phyloP scores from a whole-genome alignment of 2,329 filamentous ascomycete genomes.

The Apiospora kogelbergensis region DNA sequence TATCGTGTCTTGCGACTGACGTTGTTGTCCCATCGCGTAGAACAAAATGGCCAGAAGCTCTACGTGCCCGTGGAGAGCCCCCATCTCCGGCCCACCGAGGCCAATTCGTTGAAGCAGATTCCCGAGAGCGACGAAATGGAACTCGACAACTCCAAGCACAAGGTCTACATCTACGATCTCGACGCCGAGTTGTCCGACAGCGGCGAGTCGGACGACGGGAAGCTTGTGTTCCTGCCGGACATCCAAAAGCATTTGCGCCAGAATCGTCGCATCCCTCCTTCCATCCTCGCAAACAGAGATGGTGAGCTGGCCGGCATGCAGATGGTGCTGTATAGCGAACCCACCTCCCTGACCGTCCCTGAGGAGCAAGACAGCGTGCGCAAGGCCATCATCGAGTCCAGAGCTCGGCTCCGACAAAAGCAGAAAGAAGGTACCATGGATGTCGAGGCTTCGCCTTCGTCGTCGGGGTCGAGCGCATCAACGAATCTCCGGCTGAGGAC shows the following conservation, averaged over 20 bases:
- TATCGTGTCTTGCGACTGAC: neutral
- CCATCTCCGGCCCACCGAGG: conserved; percentile 22
- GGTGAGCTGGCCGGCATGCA: conserved; percentile 62
- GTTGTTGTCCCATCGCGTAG: conserved; percentile 35
- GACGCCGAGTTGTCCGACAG: conserved; percentile 80
- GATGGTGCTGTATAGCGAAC: conserved; percentile 83
- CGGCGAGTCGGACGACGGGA: conserved; percentile 47
- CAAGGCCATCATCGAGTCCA: conserved; percentile 79
- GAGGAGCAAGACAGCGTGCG: conserved; percentile 75
- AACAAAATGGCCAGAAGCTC: conserved; percentile 62
- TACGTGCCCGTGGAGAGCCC: conserved; percentile 64
- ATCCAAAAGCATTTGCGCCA: conserved; percentile 76
- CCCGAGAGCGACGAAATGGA: conserved; percentile 57
- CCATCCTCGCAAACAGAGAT: conserved; percentile 59
- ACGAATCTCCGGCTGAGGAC: neutral
- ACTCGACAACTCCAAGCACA: conserved; percentile 82
- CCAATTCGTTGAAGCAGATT: conserved; percentile 20
- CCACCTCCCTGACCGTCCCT: conserved; percentile 72
- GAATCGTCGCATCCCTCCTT: conserved; percentile 68
- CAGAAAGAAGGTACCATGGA: conserved; percentile 43
- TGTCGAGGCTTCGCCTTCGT: neutral
- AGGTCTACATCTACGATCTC: conserved; percentile 87
- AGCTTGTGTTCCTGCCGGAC: conserved; percentile 78
- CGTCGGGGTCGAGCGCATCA: neutral
- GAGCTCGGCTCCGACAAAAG: conserved; percentile 64